A percentile compares a stretch with the other conserved stretches of the same genome.
Conservation (phyloP, 2,329 filamentous ascomycete genomes). For the Fusarium nurragi region DNA sequence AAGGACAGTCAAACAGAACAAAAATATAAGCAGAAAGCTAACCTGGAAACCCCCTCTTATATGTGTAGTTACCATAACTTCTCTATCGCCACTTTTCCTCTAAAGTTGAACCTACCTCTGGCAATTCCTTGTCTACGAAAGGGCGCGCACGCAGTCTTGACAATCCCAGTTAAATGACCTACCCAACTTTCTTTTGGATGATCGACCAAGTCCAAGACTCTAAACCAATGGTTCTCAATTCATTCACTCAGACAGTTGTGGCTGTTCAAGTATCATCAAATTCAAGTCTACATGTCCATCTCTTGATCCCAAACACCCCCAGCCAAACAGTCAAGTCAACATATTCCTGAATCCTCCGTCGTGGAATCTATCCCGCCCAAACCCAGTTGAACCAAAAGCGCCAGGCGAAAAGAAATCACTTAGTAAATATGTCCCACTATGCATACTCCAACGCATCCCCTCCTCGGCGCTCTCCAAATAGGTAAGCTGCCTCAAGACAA, state of each 20-base stretch:
- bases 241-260: neutral
- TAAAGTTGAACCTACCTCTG: neutral
- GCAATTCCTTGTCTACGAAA: neutral
- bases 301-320: neutral
- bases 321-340: constrained; percentile 5
- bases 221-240: neutral
- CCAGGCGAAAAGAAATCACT: constrained; percentile 25
- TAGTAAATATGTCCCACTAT: constrained; percentile 26
- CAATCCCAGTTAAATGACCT: neutral
- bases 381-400: constrained; percentile 17
- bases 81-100: neutral
- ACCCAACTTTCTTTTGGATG: neutral
- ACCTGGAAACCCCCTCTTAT: neutral
- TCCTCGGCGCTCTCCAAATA: constrained; percentile 76
- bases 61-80: neutral
- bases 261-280: neutral
- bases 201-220: neutral
- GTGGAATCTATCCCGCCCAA: constrained; percentile 32
- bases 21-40: neutral
- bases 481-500: constrained; percentile 88
- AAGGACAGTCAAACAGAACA: no score
- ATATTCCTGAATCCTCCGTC: constrained; percentile 4
- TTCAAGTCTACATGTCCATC: constrained; percentile 10
- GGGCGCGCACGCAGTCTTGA: neutral
- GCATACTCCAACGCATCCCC: constrained; percentile 45